A percentile compares a stretch with the other conserved stretches of the same genome.
phyloP scores from a whole-genome alignment of 441 rosid species.

The Adansonia rubrostipa region DNA sequence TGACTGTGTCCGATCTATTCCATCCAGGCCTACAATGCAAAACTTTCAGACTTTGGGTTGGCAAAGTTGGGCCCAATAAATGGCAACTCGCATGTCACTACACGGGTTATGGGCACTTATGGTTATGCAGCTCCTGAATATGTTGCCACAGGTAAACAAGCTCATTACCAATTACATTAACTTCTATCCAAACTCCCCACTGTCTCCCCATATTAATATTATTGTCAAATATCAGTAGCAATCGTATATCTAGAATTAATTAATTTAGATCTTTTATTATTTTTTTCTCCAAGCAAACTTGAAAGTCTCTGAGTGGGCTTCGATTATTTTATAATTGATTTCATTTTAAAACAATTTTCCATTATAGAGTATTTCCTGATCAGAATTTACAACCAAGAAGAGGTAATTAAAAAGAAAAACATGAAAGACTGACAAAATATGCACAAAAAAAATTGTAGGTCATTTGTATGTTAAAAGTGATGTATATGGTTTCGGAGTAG shows the following conservation, averaged over 20 bases:
- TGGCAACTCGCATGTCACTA: conserved; percentile 76
- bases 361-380: not conserved
- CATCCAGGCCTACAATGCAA: conserved; percentile 66
- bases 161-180: not conserved
- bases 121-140: conserved; percentile 95
- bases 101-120: conserved; percentile 74
- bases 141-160: conserved; percentile 63
- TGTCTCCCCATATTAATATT: not conserved
- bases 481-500: conserved; percentile 91
- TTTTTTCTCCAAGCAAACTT: too few species aligned
- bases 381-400: not conserved
- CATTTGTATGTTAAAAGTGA: conserved; percentile 85
- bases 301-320: not conserved
- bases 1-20: not conserved
- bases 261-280: too few species aligned
- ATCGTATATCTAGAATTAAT: too few species aligned
- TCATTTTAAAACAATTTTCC: not conserved
- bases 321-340: not conserved
- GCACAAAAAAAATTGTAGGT: conserved; percentile 42
- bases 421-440: not conserved
- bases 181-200: not conserved
- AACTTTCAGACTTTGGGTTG: conserved; percentile 87
- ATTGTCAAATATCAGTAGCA: too few species aligned
- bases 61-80: conserved; percentile 75
- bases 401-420: not conserved